phyloP scores from a whole-genome alignment of 2,329 filamentous ascomycete genomes.

The Elsinoe necatrix region DNA sequence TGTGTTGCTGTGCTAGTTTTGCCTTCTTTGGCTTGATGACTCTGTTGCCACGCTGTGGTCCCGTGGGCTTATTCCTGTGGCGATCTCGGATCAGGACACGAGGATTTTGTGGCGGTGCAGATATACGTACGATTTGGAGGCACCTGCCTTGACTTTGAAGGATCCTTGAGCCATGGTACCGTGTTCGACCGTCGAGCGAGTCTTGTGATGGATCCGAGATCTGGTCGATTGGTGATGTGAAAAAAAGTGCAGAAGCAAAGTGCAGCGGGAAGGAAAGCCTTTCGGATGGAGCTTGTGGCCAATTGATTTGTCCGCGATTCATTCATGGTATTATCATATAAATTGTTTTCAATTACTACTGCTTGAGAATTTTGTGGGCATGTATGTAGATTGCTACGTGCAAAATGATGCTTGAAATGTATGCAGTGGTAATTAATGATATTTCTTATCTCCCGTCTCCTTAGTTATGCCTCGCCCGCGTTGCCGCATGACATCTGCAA shows the following conservation, averaged over 20 bases:
- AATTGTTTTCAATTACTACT: no score
- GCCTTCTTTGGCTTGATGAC: conserved; percentile 60
- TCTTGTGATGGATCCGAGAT: not conserved
- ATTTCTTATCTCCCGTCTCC: no score
- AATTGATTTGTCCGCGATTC: no score
- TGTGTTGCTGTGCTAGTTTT: conserved; percentile 50
- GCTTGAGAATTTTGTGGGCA: no score
- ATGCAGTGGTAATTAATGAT: no score
- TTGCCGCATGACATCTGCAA: no score
- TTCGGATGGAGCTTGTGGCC: not conserved
- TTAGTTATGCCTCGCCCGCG: no score
- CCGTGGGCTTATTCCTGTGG: conserved; percentile 17
- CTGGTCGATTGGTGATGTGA: not conserved
- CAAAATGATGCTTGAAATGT: no score
- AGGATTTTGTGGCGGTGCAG: not conserved
- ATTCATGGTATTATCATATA: no score
- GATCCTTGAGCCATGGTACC: conserved; percentile 18
- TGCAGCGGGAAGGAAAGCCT: not conserved
- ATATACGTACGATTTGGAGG: conserved; percentile 17
- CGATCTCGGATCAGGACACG: not conserved
- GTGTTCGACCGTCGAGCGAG: not conserved
- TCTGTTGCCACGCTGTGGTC: conserved; percentile 42
- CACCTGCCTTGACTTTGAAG: conserved; percentile 16
- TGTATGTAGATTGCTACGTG: no score
- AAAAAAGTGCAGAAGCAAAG: not conserved